Conservation (phyloP, 805 yeast species). For the Pichia insulana region DNA sequence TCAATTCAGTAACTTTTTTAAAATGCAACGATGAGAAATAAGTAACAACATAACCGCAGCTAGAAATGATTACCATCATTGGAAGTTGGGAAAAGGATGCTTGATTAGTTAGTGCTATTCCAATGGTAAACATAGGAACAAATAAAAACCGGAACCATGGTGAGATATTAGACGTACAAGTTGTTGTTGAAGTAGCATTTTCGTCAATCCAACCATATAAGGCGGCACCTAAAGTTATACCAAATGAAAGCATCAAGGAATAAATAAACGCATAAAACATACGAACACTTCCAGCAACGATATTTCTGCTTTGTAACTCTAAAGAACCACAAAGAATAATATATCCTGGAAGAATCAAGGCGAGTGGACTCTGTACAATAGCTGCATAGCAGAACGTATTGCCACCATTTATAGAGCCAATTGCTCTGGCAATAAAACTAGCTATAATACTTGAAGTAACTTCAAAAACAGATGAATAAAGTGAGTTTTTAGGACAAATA, state of each 20-base stretch:
- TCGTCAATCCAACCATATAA: constrained; percentile 89
- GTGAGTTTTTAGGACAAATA: constrained; percentile 71
- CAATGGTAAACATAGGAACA: constrained; percentile 63
- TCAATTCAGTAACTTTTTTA: constrained; percentile 56
- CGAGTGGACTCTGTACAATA: constrained; percentile 81
- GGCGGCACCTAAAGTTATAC: constrained; percentile 89
- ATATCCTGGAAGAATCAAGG: constrained; percentile 89
- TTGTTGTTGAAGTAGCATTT: constrained; percentile 56
- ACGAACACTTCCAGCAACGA: constrained; percentile 91
- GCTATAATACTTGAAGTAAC: constrained; percentile 86
- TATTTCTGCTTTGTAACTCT: constrained; percentile 79
- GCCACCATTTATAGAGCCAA: constrained; percentile 69
- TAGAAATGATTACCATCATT: constrained; percentile 67
- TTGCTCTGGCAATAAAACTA: constrained; percentile 78
- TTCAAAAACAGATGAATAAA: constrained; percentile 87
- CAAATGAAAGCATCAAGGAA: constrained; percentile 84
- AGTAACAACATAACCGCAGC: constrained; percentile 74
- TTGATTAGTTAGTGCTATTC: constrained; percentile 70
- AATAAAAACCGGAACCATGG: constrained; percentile 59
- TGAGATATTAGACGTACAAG: constrained; percentile 47
- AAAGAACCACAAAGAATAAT: constrained; percentile 87
- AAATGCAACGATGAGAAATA: constrained; percentile 74
- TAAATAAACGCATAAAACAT: constrained; percentile 96
- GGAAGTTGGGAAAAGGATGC: constrained; percentile 80
- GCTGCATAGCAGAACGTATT: constrained; percentile 77